Evolutionary conservation across 2,329 filamentous ascomycete genomes (phyloP).

Genomic region (Colletotrichum sp.): DNA sequence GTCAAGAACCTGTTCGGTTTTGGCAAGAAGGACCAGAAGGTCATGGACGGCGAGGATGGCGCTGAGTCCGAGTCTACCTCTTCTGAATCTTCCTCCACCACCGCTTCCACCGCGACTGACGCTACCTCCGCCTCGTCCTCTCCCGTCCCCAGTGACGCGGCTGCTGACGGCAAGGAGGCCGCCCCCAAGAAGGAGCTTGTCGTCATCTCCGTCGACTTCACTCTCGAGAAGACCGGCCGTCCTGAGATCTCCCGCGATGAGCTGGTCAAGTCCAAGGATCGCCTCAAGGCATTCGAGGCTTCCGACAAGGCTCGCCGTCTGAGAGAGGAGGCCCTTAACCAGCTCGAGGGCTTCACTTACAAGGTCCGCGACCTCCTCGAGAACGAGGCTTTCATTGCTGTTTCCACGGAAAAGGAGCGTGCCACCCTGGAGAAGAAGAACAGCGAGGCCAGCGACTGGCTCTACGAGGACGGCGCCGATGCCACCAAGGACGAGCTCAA

Average conservation of each 20-base stretch:
- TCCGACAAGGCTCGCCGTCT: conserved; percentile 80
- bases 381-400: conserved; percentile 74
- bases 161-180: conserved; percentile 52
- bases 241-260: conserved; percentile 55
- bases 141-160: conserved; percentile 53
- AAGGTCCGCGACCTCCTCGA: conserved; percentile 83
- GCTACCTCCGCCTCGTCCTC: conserved; percentile 30
- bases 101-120: conserved; percentile 25
- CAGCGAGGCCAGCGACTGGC: conserved; percentile 81
- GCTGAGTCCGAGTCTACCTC: conserved; percentile 38
- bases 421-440: conserved; percentile 71
- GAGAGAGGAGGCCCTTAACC: conserved; percentile 88
- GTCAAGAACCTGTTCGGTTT: conserved; percentile 97
- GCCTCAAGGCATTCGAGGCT: conserved; percentile 82
- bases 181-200: conserved; percentile 67
- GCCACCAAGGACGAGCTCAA: conserved; percentile 79
- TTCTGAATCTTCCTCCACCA: conserved; percentile 52
- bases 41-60: conserved; percentile 64
- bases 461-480: conserved; percentile 83
- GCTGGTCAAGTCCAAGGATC: conserved; percentile 63
- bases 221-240: conserved; percentile 54
- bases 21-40: conserved; percentile 86
- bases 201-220: conserved; percentile 56
- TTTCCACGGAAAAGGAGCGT: conserved; percentile 73
- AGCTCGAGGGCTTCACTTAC: conserved; percentile 94